Evolutionary conservation across 2,329 filamentous ascomycete species (phyloP).

Genomic region (Ophioceras dolichostomum): DNA sequence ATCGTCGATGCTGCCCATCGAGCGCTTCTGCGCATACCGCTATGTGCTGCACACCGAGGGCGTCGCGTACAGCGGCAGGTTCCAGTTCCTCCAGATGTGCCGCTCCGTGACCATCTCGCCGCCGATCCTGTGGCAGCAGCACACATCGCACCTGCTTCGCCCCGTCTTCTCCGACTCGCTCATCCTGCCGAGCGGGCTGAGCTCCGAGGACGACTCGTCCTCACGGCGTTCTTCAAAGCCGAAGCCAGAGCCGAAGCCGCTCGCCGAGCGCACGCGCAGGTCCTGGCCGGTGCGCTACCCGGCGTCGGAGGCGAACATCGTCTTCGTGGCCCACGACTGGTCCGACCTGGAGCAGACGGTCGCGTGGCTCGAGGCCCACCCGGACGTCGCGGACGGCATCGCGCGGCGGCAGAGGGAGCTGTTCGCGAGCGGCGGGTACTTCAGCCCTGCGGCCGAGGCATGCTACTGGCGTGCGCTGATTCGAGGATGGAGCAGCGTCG

Average conservation of each 20-base stretch:
- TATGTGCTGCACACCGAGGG: constrained; percentile 42
- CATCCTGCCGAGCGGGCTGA: constrained; percentile 4
- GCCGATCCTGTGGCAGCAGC: constrained; percentile 35
- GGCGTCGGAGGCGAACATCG: constrained; percentile 27
- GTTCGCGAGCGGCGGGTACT: constrained; percentile 29
- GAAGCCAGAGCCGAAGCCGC: constrained; percentile 8
- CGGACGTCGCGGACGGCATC: constrained; percentile 29
- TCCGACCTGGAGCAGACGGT: constrained; percentile 34
- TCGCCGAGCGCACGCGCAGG: constrained; percentile 9
- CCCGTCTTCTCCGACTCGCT: constrained; percentile 28
- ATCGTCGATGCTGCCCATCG: constrained; percentile 32
- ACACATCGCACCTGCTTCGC: constrained; percentile 31
- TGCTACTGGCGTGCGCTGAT: constrained; percentile 41
- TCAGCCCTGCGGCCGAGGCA: constrained; percentile 35
- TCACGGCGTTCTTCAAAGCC: too few relatives aligned
- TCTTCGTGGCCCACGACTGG: constrained; percentile 40
- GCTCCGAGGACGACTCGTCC: not conserved
- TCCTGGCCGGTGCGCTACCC: constrained; percentile 26
- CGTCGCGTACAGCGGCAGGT: constrained; percentile 37
- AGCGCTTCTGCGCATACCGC: constrained; percentile 37
- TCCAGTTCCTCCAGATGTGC: constrained; percentile 39
- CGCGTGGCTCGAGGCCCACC: constrained; percentile 30
- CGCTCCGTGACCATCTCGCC: constrained; percentile 32
- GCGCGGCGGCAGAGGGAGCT: constrained; percentile 30
- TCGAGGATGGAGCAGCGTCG: constrained; percentile 32